These are phyloP conservation scores for Exophiala viscosa DNA, from an alignment of 2,329 filamentous ascomycete genomes.

Conservation along the genomic window DNA sequence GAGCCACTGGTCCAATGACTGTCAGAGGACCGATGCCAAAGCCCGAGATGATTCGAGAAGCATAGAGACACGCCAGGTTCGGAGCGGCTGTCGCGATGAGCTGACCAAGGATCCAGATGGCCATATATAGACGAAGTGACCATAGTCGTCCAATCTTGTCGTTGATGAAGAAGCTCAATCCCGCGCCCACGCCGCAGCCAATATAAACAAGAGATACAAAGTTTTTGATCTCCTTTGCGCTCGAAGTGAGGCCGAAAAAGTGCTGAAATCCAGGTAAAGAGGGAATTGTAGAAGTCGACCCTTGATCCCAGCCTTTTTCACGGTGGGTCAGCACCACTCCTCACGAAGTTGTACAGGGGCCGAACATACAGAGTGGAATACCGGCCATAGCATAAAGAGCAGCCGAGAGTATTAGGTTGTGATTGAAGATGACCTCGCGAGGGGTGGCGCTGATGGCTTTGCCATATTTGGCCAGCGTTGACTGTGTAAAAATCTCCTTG, in stretches of 20 bases:
- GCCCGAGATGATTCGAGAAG: conserved; percentile 37
- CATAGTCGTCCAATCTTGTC: conserved; percentile 41
- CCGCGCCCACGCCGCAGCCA: conserved; percentile 32
- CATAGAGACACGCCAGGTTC: conserved; percentile 33
- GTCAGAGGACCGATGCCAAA: conserved; percentile 40
- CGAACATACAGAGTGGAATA: conserved; percentile 24
- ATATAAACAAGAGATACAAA: conserved; percentile 40
- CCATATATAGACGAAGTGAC: conserved; percentile 39
- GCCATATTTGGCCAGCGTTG: conserved; percentile 11
- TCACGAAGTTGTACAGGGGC: not conserved
- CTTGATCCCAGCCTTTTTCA: conserved; percentile 36
- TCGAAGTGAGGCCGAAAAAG: conserved; percentile 34
- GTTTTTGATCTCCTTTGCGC: conserved; percentile 31
- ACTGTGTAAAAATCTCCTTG: conserved; percentile 10
- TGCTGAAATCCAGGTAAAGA: conserved; percentile 37
- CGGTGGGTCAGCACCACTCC: not conserved
- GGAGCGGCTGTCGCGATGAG: conserved; percentile 23
- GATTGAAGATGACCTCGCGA: conserved; percentile 17
- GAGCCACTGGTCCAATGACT: conserved; percentile 38
- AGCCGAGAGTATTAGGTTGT: conserved; percentile 6
- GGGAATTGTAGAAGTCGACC: conserved; percentile 32
- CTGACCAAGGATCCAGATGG: conserved; percentile 29
- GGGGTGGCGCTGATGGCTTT: conserved; percentile 6
- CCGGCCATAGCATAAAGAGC: conserved; percentile 13
- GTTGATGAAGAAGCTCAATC: conserved; percentile 39